Conservation (phyloP, 768 basidiomycete genomes). For the Rhizopogon vulgaris region DNA sequence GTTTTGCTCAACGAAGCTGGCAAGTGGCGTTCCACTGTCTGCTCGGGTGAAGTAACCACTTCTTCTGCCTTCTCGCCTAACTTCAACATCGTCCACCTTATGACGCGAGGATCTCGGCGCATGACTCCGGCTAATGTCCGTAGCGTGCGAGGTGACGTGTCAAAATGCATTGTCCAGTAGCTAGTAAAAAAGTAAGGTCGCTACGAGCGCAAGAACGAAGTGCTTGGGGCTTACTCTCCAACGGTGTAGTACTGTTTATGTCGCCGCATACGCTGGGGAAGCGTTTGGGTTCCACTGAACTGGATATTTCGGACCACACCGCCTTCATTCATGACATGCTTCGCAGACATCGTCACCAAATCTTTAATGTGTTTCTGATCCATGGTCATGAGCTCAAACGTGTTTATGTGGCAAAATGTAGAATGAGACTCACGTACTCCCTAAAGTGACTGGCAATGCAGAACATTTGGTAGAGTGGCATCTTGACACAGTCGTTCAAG, state of each 20-base stretch:
- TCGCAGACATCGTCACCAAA: conserved; percentile 65
- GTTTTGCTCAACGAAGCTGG: neutral
- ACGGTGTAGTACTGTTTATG: conserved; percentile 48
- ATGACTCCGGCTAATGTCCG: conserved; percentile 57
- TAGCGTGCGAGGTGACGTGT: conserved; percentile 71
- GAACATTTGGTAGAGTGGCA: conserved; percentile 87
- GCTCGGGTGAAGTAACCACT: conserved; percentile 47
- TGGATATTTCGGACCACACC: conserved; percentile 79
- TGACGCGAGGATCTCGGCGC: conserved; percentile 74
- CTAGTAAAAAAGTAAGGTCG: conserved; percentile 31
- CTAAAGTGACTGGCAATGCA: conserved; percentile 74
- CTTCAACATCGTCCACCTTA: conserved; percentile 79
- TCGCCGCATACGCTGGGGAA: conserved; percentile 71
- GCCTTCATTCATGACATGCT: conserved; percentile 65
- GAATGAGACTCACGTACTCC: conserved; percentile 53
- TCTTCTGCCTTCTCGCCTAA: conserved; percentile 70
- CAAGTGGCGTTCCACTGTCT: conserved; percentile 26
- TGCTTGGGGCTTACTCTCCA: conserved; percentile 64
- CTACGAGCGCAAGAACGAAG: neutral
- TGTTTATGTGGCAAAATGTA: neutral
- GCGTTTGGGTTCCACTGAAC: conserved; percentile 64
- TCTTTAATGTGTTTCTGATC: conserved; percentile 68
- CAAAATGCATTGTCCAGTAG: conserved; percentile 90
- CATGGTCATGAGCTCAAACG: neutral
- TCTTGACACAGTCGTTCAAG: conserved; percentile 22